Conservation (phyloP, 257 asterid species). For the Lantana camara region DNA sequence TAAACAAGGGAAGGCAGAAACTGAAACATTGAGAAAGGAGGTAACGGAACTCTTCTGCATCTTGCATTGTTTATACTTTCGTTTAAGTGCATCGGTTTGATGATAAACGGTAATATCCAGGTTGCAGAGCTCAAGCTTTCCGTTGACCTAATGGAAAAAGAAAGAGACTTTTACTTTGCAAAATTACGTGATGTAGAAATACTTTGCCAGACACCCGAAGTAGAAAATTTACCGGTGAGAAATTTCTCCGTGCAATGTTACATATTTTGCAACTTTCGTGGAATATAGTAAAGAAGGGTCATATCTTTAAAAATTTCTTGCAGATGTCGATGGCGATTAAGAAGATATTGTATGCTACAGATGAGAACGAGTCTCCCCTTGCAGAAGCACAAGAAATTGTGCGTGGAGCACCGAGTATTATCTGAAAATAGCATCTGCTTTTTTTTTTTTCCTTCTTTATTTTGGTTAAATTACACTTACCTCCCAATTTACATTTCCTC, state of each 20-base stretch:
- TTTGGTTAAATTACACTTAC: neutral
- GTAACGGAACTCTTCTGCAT: conserved; percentile 33
- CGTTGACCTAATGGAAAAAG: conserved; percentile 80
- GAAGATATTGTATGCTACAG: conserved; percentile 78
- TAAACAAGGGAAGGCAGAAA: conserved; percentile 57
- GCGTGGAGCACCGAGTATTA: conserved; percentile 31
- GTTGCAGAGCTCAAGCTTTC: conserved; percentile 71
- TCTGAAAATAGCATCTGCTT: conserved; percentile 13
- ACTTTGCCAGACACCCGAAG: conserved; percentile 70
- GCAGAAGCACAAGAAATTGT: conserved; percentile 79
- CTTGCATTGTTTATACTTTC: neutral
- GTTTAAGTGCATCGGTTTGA: conserved; percentile 11
- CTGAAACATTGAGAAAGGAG: conserved; percentile 66
- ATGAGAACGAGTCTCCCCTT: conserved; percentile 68
- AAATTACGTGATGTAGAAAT: conserved; percentile 83
- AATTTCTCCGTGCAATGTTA: neutral
- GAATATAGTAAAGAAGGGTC: neutral
- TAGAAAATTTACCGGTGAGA: conserved; percentile 64
- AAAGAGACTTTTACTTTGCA: conserved; percentile 88
- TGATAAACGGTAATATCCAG: conserved; percentile 41
- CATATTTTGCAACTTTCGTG: neutral
- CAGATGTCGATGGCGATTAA: conserved; percentile 73
- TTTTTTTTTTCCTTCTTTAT: neutral
- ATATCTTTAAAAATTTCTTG: conserved; percentile 15
- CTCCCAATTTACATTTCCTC: too few relatives aligned